Evolutionary conservation across 805 yeast species (phyloP), one percentile per base, ranked within the genome.

Genomic region (Zygosaccharomyces pseudorouxii): DNA sequence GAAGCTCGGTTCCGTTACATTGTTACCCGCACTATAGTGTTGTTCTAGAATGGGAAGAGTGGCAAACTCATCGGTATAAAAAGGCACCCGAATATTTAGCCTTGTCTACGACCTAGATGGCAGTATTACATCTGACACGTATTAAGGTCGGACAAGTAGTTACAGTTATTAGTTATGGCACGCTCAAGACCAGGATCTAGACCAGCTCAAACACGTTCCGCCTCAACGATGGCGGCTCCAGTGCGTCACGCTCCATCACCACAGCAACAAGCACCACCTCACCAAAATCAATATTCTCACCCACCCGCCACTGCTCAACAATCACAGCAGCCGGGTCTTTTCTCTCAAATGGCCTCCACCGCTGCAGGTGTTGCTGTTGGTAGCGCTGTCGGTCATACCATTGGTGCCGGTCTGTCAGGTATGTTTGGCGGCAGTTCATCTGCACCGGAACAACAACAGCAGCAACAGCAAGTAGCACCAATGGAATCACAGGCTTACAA

Each of bases 351-450:
- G 99, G 98, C 98, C 35, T 77, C 95, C 42, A 93, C 99, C 42
- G 99, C 99, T 48, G 99, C 98, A 43, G 99, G 99, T 82, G 99
- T 93, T 39, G 99, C 98, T 47, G 97, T 93, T 49, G 99, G 99
- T 62, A 88, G 97, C 45, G 84, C 98, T 53, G 83, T 92, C 47
- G 99, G 99, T 54, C 99, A 93, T 77, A 89, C 97, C 36, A 58
- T 92, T 50, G 97, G 97, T 73, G 95, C 95, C 54, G 98, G 98
- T 62, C 74, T 93, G 60, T 82, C 96, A 44, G 78, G 88, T 44
- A 71, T 93, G 79, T 92, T 92, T 62, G 69, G 81, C 25, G 70
- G 75, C 27, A 71, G 78, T 40, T 78, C 73, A 27, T 53, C 54
- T 9, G 78, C 72, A 39, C 75, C 75, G 52, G 76, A 68, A 48